Evolutionary conservation across 2,329 filamentous ascomycete genomes (phyloP).

Genomic region (Clonostachys chloroleuca): DNA sequence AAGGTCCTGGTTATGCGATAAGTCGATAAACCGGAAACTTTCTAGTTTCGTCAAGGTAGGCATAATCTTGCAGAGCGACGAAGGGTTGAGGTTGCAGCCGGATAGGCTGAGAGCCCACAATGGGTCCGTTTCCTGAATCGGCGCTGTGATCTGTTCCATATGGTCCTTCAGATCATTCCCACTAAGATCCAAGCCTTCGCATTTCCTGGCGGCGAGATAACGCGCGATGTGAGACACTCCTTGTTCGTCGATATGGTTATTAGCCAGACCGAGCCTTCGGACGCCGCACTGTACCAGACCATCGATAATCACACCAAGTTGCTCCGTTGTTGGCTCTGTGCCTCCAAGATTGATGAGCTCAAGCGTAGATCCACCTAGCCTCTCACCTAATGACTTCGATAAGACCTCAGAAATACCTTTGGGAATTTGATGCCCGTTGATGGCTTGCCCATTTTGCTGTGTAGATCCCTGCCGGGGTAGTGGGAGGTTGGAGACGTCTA

Average conservation of each 20-base stretch:
- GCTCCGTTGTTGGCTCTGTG: constrained; percentile 66
- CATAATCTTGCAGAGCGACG: constrained; percentile 69
- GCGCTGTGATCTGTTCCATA: constrained; percentile 46
- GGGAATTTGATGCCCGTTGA: constrained; percentile 25
- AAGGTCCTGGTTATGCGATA: constrained; percentile 83
- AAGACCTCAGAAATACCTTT: constrained; percentile 54
- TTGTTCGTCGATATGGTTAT: constrained; percentile 71
- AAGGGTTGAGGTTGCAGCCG: constrained; percentile 74
- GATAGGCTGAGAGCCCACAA: constrained; percentile 83
- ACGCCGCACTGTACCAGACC: constrained; percentile 76
- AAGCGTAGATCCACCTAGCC: constrained; percentile 69
- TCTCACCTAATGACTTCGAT: constrained; percentile 69
- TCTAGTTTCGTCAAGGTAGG: constrained; percentile 66
- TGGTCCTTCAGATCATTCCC: constrained; percentile 69
- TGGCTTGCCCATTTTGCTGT: constrained; percentile 17
- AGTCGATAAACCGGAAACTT: constrained; percentile 81
- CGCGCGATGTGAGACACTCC: constrained; percentile 71
- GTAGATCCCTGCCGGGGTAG: constrained; percentile 53
- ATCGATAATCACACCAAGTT: constrained; percentile 74
- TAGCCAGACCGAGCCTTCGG: constrained; percentile 74
- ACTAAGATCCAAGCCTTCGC: constrained; percentile 84
- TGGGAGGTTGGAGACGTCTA: constrained; percentile 81
- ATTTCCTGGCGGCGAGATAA: constrained; percentile 72
- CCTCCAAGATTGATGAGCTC: constrained; percentile 82
- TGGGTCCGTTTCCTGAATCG: constrained; percentile 47